Percentiles rank a stretch among this genome's conserved stretches.
These are phyloP conservation scores for Podospora appendiculata DNA, from an alignment of 495 filamentous ascomycete species.

Conservation along the genomic window DNA sequence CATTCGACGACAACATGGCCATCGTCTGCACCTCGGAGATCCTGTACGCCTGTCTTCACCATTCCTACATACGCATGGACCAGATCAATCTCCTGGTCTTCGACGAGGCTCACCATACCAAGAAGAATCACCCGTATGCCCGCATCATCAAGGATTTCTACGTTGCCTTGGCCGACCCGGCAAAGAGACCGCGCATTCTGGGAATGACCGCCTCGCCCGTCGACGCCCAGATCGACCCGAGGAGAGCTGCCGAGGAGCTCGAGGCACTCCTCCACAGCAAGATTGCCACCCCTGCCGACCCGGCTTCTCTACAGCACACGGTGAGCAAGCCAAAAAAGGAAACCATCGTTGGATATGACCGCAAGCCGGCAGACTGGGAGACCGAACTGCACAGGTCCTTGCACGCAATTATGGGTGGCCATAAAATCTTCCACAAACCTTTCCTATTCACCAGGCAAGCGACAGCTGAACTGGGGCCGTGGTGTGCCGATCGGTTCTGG, in stretches of 20 bases:
- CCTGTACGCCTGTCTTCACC: constrained; percentile 67
- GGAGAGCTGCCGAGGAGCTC: constrained; percentile 65
- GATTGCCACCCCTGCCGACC: constrained; percentile 74
- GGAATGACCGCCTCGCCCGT: constrained; percentile 98
- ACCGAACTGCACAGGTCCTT: constrained; percentile 58
- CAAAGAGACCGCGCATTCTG: constrained; percentile 68
- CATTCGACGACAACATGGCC: constrained; percentile 67
- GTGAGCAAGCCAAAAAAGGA: constrained; percentile 53
- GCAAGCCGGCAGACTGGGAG: constrained; percentile 42
- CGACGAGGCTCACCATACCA: constrained; percentile 94
- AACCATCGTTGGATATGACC: constrained; percentile 48
- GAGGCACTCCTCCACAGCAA: constrained; percentile 70
- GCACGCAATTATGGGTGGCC: constrained; percentile 45
- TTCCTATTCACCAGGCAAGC: constrained; percentile 52
- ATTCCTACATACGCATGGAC: constrained; percentile 72
- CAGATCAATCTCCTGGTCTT: constrained; percentile 90
- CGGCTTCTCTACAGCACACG: constrained; percentile 50
- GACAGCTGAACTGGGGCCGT: constrained; percentile 65
- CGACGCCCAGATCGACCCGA: constrained; percentile 68
- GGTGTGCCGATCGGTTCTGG: constrained; percentile 86
- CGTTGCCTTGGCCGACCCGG: constrained; percentile 24
- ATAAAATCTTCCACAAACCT: constrained; percentile 48
- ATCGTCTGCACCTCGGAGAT: constrained; percentile 93
- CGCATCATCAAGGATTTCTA: constrained; percentile 89
- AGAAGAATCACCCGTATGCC: constrained; percentile 90